Evolutionary conservation across 129 eudicot genomes (phyloP).

Genomic region (Deinandra increscens): DNA sequence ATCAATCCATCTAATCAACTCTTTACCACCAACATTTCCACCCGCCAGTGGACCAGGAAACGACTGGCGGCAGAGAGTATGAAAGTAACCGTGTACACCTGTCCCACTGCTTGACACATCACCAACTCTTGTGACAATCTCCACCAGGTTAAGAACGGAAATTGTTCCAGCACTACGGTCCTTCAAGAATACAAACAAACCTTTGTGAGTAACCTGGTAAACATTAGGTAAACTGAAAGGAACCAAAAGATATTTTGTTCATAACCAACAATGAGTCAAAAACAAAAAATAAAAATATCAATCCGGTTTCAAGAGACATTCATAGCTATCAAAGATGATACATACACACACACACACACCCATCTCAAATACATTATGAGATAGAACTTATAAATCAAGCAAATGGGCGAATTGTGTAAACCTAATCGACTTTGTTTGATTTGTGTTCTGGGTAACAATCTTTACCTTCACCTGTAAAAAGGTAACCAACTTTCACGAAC

Average conservation of each 20-base stretch:
- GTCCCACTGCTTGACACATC: slow-evolving; percentile 42
- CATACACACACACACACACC: background rate
- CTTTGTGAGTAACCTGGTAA: background rate
- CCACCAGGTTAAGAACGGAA: slow-evolving; percentile 69
- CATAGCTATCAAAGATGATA: background rate
- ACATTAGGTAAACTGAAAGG: slow-evolving; percentile 17
- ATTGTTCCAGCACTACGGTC: slow-evolving; percentile 48
- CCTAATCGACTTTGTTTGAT: background rate
- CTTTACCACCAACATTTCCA: slow-evolving; percentile 75
- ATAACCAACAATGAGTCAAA: background rate
- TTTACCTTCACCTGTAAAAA: background rate
- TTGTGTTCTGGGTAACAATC: background rate
- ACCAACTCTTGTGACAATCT: slow-evolving; percentile 47
- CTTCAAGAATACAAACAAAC: slow-evolving; percentile 38
- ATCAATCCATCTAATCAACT: slow-evolving; percentile 85
- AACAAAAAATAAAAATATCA: background rate
- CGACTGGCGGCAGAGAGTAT: slow-evolving; percentile 68
- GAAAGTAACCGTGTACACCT: slow-evolving; percentile 53
- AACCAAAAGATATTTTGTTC: slow-evolving; percentile 1
- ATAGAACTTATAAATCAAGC: background rate
- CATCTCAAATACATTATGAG: background rate
- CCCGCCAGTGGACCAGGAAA: slow-evolving; percentile 87
- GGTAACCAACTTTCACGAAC: slow-evolving; percentile 2
- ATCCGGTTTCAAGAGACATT: background rate
- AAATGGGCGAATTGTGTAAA: background rate